Evolutionary conservation across 805 yeast species (phyloP).

Genomic region (Metschnikowia kofuensis): DNA sequence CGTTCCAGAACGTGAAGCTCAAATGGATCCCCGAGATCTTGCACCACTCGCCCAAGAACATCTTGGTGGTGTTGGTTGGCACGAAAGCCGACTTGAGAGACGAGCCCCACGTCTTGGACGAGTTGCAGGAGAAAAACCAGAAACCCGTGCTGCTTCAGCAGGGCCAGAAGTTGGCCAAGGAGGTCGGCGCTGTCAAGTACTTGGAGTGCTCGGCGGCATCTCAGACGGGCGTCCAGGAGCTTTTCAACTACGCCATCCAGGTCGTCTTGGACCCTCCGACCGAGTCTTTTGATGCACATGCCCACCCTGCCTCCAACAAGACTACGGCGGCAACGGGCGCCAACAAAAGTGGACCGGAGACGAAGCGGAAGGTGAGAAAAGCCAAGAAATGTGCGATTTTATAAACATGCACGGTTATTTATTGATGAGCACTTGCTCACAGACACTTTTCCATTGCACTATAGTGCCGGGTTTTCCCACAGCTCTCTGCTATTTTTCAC

Average conservation of each 20-base stretch:
- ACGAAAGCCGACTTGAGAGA: constrained; percentile 87
- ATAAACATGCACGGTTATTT: constrained; percentile 14
- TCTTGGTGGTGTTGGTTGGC: constrained; percentile 72
- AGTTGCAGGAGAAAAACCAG: constrained; percentile 57
- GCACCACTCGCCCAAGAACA: constrained; percentile 75
- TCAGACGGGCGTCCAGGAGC: constrained; percentile 80
- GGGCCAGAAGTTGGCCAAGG: constrained; percentile 65
- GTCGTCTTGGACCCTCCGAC: constrained; percentile 58
- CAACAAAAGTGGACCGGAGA: constrained; percentile 5
- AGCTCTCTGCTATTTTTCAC: too few relatives aligned
- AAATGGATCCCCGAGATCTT: constrained; percentile 80
- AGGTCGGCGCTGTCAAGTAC: constrained; percentile 68
- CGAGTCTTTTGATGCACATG: constrained; percentile 11
- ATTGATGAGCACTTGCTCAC: neutral
- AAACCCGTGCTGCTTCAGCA: constrained; percentile 62
- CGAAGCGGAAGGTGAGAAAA: constrained; percentile 29
- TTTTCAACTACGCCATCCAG: constrained; percentile 79
- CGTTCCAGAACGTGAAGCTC: constrained; percentile 74
- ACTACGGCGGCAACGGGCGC: constrained; percentile 7
- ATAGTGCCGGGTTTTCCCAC: too few relatives aligned
- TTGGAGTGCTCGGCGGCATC: constrained; percentile 90
- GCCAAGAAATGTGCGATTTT: constrained; percentile 41
- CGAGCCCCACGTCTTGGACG: constrained; percentile 71
- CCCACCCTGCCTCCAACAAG: constrained; percentile 5
- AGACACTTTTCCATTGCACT: neutral